A percentile compares a stretch with the other conserved stretches of the same genome.
Conservation (phyloP, 2,329 filamentous ascomycete species). For the Diaporthe citriasiana region DNA sequence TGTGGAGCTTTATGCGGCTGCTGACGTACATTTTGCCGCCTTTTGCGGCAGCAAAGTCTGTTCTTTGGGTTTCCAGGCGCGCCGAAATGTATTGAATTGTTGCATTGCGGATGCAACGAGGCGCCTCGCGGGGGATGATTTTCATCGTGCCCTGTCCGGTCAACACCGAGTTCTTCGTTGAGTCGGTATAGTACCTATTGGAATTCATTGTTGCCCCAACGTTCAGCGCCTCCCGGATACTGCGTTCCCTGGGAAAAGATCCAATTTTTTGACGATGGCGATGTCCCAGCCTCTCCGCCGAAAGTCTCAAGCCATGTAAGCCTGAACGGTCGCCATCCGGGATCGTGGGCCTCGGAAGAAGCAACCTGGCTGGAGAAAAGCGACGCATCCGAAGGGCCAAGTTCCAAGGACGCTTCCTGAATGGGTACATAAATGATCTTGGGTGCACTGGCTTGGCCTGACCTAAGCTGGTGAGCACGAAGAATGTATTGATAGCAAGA, state of each 20-base stretch:
- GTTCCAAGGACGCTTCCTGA: slow-evolving; percentile 3
- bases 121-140: slow-evolving; percentile 16
- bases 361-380: neutral
- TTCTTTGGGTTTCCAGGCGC: neutral
- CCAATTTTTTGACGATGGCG: slow-evolving; percentile 4
- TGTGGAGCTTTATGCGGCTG: slow-evolving; percentile 18
- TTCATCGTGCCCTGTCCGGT: slow-evolving; percentile 6
- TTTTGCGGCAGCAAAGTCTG: neutral
- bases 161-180: slow-evolving; percentile 1
- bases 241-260: neutral
- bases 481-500: neutral
- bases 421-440: neutral
- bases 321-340: neutral
- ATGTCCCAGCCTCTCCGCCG: neutral
- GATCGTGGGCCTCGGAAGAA: neutral
- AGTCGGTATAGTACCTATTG: slow-evolving; percentile 13
- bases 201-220: slow-evolving; percentile 19
- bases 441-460: slow-evolving; percentile 4
- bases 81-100: neutral
- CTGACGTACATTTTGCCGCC: slow-evolving; percentile 8
- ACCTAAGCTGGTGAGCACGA: neutral
- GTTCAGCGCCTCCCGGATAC: slow-evolving; percentile 7
- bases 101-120: neutral
- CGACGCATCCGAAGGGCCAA: neutral
- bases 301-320: slow-evolving; percentile 22